Conservation (phyloP, 352 stramenopile species). For the Blastocystis sp. region DNA sequence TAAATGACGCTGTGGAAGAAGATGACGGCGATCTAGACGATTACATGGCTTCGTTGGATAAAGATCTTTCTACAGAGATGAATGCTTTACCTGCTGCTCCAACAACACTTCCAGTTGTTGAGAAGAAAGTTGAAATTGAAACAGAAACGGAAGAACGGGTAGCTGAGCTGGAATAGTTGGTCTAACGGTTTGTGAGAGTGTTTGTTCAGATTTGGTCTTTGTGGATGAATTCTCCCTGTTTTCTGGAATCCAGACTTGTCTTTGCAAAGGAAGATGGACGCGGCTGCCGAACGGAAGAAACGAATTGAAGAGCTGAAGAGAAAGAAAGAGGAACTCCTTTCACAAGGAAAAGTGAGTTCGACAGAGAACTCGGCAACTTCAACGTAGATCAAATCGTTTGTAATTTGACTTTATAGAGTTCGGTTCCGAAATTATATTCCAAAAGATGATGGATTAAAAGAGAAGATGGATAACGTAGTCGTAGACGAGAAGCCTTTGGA, state of each 20-base stretch:
- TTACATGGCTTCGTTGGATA: background rate
- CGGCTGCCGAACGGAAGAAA: slow-evolving; percentile 11
- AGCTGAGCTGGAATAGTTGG: background rate
- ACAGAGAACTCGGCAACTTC: background rate
- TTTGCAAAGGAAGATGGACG: background rate
- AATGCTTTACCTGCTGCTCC: background rate
- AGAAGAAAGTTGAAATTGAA: background rate
- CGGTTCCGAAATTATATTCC: slow-evolving; percentile 50
- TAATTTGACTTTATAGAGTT: background rate
- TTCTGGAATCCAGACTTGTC: background rate
- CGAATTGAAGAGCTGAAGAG: slow-evolving; percentile 49
- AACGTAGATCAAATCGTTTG: background rate
- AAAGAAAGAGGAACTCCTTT: slow-evolving; percentile 24
- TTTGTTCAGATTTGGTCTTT: too few relatives aligned
- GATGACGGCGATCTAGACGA: background rate
- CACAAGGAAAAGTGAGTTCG: background rate
- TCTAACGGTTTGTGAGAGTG: too few relatives aligned
- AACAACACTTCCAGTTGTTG: background rate
- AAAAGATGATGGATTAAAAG: slow-evolving; percentile 15
- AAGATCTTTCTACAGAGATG: background rate
- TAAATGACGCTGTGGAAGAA: background rate
- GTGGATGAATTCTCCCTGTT: background rate
- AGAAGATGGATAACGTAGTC: slow-evolving; percentile 33
- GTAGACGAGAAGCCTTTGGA: background rate
- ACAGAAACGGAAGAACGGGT: background rate